phyloP scores from a whole-genome alignment of 2,329 filamentous ascomycete species.

The Leptographium radiaticola region DNA sequence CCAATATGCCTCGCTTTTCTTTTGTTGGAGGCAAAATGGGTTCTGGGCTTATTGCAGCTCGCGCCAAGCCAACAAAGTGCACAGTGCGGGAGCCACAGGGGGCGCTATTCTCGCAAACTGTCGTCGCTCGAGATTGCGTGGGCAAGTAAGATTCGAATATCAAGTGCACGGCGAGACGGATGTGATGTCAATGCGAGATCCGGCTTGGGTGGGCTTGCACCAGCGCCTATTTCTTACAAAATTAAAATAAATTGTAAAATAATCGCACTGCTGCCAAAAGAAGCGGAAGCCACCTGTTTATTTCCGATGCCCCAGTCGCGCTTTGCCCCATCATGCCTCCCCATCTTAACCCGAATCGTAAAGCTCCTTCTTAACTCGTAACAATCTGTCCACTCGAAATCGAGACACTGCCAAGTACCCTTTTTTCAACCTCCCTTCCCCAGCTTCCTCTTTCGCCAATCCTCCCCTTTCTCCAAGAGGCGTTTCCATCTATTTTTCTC shows the following conservation, averaged over 20 bases:
- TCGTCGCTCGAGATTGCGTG: no score
- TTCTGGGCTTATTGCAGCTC: no score
- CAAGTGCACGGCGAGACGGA: no score
- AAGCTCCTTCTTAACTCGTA: constrained; percentile 4
- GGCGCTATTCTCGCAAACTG: no score
- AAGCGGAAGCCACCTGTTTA: constrained; percentile 14
- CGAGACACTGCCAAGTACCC: background rate
- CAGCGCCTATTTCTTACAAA: no score
- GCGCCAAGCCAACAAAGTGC: no score
- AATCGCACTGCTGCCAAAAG: constrained; percentile 2
- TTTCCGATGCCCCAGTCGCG: constrained; percentile 8
- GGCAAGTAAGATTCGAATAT: no score
- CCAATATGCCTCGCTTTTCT: no score
- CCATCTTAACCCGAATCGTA: background rate
- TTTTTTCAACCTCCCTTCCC: background rate
- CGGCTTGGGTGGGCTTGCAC: no score
- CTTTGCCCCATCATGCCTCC: constrained; percentile 1
- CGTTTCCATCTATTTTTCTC: background rate
- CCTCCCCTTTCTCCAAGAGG: background rate
- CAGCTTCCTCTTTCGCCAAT: background rate
- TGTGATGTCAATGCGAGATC: no score
- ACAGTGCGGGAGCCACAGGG: no score
- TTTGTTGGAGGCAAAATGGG: no score
- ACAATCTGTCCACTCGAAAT: background rate
- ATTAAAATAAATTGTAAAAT: background rate